phyloP scores from a whole-genome alignment of 1,284 basidiomycete genomes.

The Ganoderma boninense region DNA sequence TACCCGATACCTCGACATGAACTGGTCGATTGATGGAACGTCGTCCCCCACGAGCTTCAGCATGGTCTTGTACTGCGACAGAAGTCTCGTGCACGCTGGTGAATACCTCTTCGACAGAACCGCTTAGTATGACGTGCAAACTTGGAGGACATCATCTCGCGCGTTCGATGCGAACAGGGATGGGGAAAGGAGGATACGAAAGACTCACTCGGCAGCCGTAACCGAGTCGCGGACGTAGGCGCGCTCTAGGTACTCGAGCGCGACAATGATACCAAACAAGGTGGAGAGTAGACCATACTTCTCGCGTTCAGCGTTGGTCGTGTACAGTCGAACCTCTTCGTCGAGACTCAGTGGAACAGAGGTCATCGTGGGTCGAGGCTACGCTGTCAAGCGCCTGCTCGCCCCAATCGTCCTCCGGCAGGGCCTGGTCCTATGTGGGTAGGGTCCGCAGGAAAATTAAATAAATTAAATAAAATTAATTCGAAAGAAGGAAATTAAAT shows the following conservation, averaged over 20 bases:
- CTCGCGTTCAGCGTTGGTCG: slow-evolving; percentile 90
- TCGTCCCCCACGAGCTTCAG: slow-evolving; percentile 91
- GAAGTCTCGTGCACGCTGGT: slow-evolving; percentile 90
- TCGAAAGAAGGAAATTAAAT: no score
- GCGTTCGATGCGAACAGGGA: not conserved
- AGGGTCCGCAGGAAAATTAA: no score
- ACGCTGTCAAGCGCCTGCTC: not conserved
- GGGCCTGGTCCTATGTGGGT: no score
- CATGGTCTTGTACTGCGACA: slow-evolving; percentile 98
- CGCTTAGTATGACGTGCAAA: slow-evolving; percentile 25
- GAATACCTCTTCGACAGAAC: slow-evolving; percentile 81
- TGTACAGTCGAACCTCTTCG: slow-evolving; percentile 92
- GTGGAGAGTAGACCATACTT: slow-evolving; percentile 90
- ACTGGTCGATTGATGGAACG: slow-evolving; percentile 85
- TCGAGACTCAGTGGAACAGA: slow-evolving; percentile 66
- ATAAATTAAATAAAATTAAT: no score
- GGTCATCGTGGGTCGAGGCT: slow-evolving; percentile 37
- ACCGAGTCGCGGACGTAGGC: slow-evolving; percentile 96
- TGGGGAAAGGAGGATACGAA: slow-evolving; percentile 8
- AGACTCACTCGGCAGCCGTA: slow-evolving; percentile 85
- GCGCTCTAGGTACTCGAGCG: slow-evolving; percentile 93
- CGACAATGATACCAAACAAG: slow-evolving; percentile 90
- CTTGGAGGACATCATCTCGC: no score
- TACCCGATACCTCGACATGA: slow-evolving; percentile 92
- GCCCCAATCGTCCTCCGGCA: no score